A percentile compares a stretch with the other conserved stretches of the same genome.
Evolutionary conservation across 2,329 filamentous ascomycete genomes (phyloP).

Genomic region (Pseudocercospora eumusae): DNA sequence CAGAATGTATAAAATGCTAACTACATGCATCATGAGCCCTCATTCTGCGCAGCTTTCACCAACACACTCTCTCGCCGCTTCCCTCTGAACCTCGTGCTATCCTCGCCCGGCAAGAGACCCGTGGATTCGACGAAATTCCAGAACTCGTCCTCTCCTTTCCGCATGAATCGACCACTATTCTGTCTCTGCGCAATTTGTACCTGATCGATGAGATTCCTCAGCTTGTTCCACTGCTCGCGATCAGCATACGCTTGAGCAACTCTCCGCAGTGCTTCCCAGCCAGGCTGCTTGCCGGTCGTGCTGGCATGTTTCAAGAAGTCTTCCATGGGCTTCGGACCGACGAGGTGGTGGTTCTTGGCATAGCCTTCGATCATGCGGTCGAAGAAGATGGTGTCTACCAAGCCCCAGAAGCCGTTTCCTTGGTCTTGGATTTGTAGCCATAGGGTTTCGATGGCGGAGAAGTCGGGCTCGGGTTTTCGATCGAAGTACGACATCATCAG

Average conservation of each 20-base stretch:
- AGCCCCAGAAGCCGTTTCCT: conserved; percentile 23
- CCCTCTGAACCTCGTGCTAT: neutral
- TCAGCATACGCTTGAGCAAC: conserved; percentile 45
- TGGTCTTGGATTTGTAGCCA: conserved; percentile 52
- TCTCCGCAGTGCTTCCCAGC: conserved; percentile 45
- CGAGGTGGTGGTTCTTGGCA: conserved; percentile 48
- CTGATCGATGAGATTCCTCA: conserved; percentile 39
- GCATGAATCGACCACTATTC: conserved; percentile 8
- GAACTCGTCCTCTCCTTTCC: conserved; percentile 19
- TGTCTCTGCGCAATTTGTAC: conserved; percentile 19
- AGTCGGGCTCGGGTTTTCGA: conserved; percentile 54
- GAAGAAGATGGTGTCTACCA: conserved; percentile 62
- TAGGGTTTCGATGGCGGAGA: conserved; percentile 61
- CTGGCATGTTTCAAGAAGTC: conserved; percentile 45
- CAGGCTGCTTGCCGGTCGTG: conserved; percentile 44
- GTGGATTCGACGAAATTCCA: conserved; percentile 26
- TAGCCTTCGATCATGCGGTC: conserved; percentile 71
- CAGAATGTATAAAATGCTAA: no score
- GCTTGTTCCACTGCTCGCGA: conserved; percentile 40
- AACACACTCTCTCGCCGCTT: neutral
- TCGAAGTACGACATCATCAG: conserved; percentile 68
- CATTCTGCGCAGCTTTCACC: neutral
- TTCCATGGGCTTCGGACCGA: conserved; percentile 52
- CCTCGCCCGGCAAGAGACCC: conserved; percentile 16
- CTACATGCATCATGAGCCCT: neutral